Percentiles rank a stretch among this genome's conserved stretches.
Evolutionary conservation across 2,329 filamentous ascomycete genomes (phyloP).

Genomic region (Nothophaeocryptopus gaeumannii): DNA sequence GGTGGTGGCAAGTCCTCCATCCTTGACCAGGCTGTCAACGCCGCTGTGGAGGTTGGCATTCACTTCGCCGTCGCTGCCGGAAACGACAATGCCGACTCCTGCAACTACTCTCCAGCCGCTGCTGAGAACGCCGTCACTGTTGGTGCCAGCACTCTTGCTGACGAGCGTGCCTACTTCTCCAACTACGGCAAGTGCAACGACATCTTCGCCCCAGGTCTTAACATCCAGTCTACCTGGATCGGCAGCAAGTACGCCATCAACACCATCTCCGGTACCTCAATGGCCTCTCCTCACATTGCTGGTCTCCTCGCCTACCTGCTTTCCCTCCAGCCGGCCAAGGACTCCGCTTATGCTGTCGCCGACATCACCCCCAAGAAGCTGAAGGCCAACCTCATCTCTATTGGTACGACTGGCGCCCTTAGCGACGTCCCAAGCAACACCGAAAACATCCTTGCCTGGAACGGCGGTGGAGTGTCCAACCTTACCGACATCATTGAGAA

Average conservation of each 20-base stretch:
- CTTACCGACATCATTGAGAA: constrained; percentile 54
- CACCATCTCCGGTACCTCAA: constrained; percentile 98
- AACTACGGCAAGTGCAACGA: constrained; percentile 99
- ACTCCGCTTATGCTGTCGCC: constrained; percentile 88
- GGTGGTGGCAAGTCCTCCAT: constrained; percentile 94
- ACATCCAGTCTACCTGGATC: constrained; percentile 98
- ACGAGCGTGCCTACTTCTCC: constrained; percentile 99
- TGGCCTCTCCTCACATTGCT: constrained; percentile 95
- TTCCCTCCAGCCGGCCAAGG: constrained; percentile 84
- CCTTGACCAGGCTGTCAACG: constrained; percentile 89
- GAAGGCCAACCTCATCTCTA: constrained; percentile 80
- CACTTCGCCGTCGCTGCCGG: constrained; percentile 98
- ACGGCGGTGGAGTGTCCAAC: constrained; percentile 93
- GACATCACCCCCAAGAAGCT: constrained; percentile 90
- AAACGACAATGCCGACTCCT: constrained; percentile 96
- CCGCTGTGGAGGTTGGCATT: constrained; percentile 83
- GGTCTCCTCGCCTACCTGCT: constrained; percentile 98
- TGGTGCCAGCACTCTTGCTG: constrained; percentile 86
- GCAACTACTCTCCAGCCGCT: constrained; percentile 97
- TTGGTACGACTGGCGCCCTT: constrained; percentile 76
- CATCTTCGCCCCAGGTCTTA: constrained; percentile 88
- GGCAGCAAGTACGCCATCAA: constrained; percentile 94
- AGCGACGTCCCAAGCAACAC: constrained; percentile 81
- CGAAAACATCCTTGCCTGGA: constrained; percentile 95
- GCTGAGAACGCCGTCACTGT: constrained; percentile 91